phyloP scores from a whole-genome alignment of 352 stramenopile genomes.

The Peronospora belbahrii region DNA sequence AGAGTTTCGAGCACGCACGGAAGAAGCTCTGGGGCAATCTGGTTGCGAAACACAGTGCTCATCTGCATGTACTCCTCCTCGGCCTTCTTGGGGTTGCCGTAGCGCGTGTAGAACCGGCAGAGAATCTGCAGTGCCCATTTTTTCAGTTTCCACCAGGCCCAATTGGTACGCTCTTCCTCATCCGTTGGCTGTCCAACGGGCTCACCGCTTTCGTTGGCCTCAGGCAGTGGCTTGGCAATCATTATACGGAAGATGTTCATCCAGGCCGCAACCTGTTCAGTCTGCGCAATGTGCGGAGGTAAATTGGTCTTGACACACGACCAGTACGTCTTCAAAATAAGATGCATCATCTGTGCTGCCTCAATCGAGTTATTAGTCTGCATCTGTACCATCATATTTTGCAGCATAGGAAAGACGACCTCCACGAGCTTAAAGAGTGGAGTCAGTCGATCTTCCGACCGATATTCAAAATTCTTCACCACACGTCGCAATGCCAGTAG shows the following conservation, averaged over 20 bases:
- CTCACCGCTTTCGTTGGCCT: constrained; percentile 72
- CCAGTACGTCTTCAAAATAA: constrained; percentile 98
- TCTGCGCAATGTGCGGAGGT: constrained; percentile 73
- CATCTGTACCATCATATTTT: constrained; percentile 86
- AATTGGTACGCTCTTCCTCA: constrained; percentile 89
- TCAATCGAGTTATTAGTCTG: constrained; percentile 85
- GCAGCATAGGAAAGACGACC: constrained; percentile 89
- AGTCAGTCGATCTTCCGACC: constrained; percentile 83
- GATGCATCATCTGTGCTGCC: constrained; percentile 87
- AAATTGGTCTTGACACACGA: constrained; percentile 94
- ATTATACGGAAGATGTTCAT: constrained; percentile 85
- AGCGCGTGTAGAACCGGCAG: constrained; percentile 94
- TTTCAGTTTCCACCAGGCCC: constrained; percentile 97
- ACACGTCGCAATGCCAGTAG: constrained; percentile 93
- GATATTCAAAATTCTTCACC: constrained; percentile 98
- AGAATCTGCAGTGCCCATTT: constrained; percentile 97
- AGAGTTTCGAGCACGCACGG: constrained; percentile 87
- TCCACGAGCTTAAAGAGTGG: constrained; percentile 91
- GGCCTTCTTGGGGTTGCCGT: constrained; percentile 93
- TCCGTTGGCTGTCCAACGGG: constrained; percentile 85
- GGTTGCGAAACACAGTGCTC: constrained; percentile 89
- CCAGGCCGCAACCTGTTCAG: constrained; percentile 87
- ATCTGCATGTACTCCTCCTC: constrained; percentile 88
- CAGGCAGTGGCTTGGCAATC: constrained; percentile 89
- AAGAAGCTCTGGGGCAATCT: constrained; percentile 85